Evolutionary conservation across 2,329 filamentous ascomycete genomes (phyloP).

Genomic region (Xylariaceae sp.): DNA sequence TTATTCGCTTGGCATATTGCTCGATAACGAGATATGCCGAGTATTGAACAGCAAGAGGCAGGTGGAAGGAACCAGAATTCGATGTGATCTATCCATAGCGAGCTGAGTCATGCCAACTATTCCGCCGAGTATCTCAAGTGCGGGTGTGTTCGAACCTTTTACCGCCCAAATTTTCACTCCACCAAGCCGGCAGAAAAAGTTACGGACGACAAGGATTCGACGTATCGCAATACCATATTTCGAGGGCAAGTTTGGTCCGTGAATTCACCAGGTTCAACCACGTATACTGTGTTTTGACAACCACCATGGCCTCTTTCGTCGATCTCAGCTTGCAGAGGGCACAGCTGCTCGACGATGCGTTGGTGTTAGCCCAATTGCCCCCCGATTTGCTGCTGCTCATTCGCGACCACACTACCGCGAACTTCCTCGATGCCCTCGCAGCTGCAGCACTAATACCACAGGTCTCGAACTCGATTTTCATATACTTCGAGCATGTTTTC

Average conservation of each 20-base stretch:
- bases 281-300: conserved; percentile 19
- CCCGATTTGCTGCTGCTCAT: conserved; percentile 68
- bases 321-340: conserved; percentile 54
- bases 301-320: conserved; percentile 50
- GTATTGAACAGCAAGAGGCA: no score
- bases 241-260: conserved; percentile 5
- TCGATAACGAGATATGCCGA: no score
- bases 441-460: conserved; percentile 65
- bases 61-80: no score
- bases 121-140: no score
- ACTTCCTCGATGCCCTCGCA: conserved; percentile 70
- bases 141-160: conserved; percentile 2
- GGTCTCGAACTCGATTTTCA: conserved; percentile 71
- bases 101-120: no score
- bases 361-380: conserved; percentile 60
- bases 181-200: conserved; percentile 23
- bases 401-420: conserved; percentile 58
- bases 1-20: no score
- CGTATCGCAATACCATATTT: conserved; percentile 21
- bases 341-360: conserved; percentile 55
- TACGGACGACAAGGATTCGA: conserved; percentile 13
- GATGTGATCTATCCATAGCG: no score
- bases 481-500: conserved; percentile 71
- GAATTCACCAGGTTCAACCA: conserved; percentile 17
- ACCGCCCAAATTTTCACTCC: conserved; percentile 29